Evolutionary conservation across 23 red algal genomes (phyloP).

Genomic region (Gracilaria gracilis): DNA sequence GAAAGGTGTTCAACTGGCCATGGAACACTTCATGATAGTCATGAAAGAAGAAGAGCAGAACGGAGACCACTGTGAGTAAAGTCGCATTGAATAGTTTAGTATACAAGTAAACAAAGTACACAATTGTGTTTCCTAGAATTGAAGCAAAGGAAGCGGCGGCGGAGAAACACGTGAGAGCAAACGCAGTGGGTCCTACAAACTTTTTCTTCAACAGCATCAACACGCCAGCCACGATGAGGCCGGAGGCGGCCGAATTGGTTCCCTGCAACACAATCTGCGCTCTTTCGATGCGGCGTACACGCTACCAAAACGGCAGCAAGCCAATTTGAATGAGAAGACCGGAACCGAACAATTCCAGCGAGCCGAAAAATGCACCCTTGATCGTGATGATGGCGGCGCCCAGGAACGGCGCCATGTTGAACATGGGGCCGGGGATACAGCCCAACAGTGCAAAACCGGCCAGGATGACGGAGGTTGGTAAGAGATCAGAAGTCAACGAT

Average conservation of each 20-base stretch:
- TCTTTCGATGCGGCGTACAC: constrained; percentile 25
- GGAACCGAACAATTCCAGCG: constrained; percentile 67
- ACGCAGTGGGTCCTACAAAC: constrained; percentile 51
- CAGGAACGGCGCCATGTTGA: constrained; percentile 79
- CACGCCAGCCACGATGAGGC: constrained; percentile 69
- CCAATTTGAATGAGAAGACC: constrained; percentile 64
- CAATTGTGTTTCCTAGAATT: no score
- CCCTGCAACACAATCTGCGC: constrained; percentile 49
- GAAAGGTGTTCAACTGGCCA: background rate
- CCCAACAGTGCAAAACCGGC: constrained; percentile 70
- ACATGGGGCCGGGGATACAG: constrained; percentile 75
- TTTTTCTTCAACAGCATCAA: constrained; percentile 62
- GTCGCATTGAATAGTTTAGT: no score
- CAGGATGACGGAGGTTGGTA: constrained; percentile 61
- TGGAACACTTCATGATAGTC: background rate
- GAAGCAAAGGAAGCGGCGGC: constrained; percentile 41
- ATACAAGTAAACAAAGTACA: no score
- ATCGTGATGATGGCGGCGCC: constrained; percentile 63
- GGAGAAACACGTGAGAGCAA: constrained; percentile 54
- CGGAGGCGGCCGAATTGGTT: constrained; percentile 73
- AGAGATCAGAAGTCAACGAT: constrained; percentile 38
- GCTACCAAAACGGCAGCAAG: constrained; percentile 77
- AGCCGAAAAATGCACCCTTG: constrained; percentile 59
- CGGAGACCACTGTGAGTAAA: no score
- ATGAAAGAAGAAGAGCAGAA: background rate